Conservation (phyloP, 345 rosid genomes). For the Populus tremula region DNA sequence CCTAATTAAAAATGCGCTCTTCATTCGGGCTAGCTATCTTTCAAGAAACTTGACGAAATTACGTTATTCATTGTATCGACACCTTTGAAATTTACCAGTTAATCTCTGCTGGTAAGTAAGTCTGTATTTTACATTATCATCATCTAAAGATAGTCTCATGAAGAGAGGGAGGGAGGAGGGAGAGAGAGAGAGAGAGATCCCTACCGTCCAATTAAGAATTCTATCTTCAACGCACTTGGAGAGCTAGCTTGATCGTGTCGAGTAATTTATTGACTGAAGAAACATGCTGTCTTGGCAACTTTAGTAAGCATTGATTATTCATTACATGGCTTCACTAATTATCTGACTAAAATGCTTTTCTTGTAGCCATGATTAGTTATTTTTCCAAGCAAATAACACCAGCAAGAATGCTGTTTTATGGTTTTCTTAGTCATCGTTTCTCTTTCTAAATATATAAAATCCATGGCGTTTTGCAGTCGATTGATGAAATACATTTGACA, state of each 20-base stretch:
- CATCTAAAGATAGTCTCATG: too few relatives aligned
- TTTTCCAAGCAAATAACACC: conserved; percentile 17
- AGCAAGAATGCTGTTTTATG: background rate
- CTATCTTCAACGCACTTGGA: background rate
- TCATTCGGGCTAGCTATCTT: background rate
- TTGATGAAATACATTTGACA: background rate
- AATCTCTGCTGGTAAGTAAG: too few relatives aligned
- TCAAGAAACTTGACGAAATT: background rate
- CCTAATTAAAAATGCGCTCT: background rate
- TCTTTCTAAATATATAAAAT: background rate
- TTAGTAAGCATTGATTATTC: background rate
- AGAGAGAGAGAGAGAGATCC: too few relatives aligned
- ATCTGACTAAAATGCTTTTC: conserved; percentile 15
- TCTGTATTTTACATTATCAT: too few relatives aligned
- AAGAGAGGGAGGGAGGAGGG: too few relatives aligned
- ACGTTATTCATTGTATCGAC: too few relatives aligned
- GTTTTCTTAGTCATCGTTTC: background rate
- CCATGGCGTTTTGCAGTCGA: background rate
- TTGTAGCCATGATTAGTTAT: conserved; percentile 18
- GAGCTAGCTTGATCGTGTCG: background rate
- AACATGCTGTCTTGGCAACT: background rate
- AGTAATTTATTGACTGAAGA: background rate
- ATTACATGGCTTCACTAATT: background rate
- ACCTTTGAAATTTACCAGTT: too few relatives aligned
- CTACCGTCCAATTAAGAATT: background rate